Evolutionary conservation across 306 rosid genomes (phyloP).

Genomic region (Rosa lucieae): DNA sequence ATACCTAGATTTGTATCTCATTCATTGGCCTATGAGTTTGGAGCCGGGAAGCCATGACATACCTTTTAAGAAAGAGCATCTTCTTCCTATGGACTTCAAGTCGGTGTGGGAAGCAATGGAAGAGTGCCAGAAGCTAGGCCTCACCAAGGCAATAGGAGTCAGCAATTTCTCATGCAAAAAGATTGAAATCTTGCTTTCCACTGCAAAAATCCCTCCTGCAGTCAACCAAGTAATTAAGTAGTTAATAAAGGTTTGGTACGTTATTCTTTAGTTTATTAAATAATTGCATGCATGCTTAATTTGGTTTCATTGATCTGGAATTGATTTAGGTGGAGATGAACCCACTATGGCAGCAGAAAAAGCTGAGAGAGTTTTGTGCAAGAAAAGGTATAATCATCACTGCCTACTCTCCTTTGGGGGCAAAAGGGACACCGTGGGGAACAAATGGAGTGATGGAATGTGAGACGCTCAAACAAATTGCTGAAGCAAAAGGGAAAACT

Average conservation of each 20-base stretch:
- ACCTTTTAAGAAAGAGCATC: slow-evolving; percentile 37
- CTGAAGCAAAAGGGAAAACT: not conserved
- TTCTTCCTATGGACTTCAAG: slow-evolving; percentile 47
- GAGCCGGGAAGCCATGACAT: not conserved
- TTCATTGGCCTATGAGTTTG: slow-evolving; percentile 16
- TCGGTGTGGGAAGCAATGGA: slow-evolving; percentile 68
- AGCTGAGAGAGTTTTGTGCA: slow-evolving; percentile 37
- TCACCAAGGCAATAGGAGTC: slow-evolving; percentile 66
- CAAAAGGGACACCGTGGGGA: slow-evolving; percentile 35
- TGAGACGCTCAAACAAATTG: slow-evolving; percentile 16
- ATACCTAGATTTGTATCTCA: slow-evolving; percentile 24
- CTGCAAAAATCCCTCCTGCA: slow-evolving; percentile 58
- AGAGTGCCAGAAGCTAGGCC: slow-evolving; percentile 57
- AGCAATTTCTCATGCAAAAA: slow-evolving; percentile 64
- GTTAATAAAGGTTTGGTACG: too few species aligned
- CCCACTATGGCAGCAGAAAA: slow-evolving; percentile 44
- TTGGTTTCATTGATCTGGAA: too few species aligned
- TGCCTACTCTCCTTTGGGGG: slow-evolving; percentile 22
- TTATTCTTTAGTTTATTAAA: too few species aligned
- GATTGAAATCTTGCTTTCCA: slow-evolving; percentile 51
- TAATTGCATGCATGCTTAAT: too few species aligned
- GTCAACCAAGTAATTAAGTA: slow-evolving; percentile 38
- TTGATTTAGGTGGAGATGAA: slow-evolving; percentile 46
- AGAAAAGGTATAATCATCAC: slow-evolving; percentile 39
- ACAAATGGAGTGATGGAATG: slow-evolving; percentile 20